Evolutionary conservation across 2,329 filamentous ascomycete species (phyloP).

Genomic region (Penicillium sp.): DNA sequence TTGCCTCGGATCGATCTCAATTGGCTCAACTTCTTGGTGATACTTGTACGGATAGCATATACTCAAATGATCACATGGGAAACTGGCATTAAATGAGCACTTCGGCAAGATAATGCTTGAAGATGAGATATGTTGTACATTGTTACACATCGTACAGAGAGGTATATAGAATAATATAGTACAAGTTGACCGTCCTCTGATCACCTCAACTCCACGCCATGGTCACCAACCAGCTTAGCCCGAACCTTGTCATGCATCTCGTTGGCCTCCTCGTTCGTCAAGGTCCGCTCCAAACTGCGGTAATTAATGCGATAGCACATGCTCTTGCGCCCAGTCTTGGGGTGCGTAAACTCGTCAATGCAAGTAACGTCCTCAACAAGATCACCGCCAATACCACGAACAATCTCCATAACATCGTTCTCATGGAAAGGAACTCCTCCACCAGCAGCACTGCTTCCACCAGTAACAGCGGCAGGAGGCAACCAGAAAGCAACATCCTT

Average conservation of each 20-base stretch:
- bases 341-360: constrained; percentile 85
- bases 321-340: constrained; percentile 78
- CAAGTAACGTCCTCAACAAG: constrained; percentile 82
- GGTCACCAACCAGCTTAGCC: constrained; percentile 62
- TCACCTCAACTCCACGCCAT: constrained; percentile 78
- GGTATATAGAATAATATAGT: not conserved
- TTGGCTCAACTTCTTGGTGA: not conserved
- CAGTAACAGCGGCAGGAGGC: constrained; percentile 40
- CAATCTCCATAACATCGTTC: constrained; percentile 96
- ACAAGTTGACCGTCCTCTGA: not conserved
- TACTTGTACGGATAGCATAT: not conserved
- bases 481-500: constrained; percentile 97
- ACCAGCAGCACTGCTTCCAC: constrained; percentile 38
- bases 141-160: not conserved
- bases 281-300: constrained; percentile 82
- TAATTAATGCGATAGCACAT: constrained; percentile 94
- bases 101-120: too few relatives aligned
- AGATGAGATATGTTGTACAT: not conserved
- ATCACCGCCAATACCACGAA: constrained; percentile 79
- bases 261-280: constrained; percentile 82
- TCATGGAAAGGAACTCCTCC: constrained; percentile 68
- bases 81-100: not conserved
- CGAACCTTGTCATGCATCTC: constrained; percentile 69
- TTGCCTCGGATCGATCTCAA: constrained; percentile 6
- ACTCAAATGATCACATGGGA: not conserved